phyloP scores from a whole-genome alignment of 2,329 filamentous ascomycete species.

The Mollisia scopiformis region DNA sequence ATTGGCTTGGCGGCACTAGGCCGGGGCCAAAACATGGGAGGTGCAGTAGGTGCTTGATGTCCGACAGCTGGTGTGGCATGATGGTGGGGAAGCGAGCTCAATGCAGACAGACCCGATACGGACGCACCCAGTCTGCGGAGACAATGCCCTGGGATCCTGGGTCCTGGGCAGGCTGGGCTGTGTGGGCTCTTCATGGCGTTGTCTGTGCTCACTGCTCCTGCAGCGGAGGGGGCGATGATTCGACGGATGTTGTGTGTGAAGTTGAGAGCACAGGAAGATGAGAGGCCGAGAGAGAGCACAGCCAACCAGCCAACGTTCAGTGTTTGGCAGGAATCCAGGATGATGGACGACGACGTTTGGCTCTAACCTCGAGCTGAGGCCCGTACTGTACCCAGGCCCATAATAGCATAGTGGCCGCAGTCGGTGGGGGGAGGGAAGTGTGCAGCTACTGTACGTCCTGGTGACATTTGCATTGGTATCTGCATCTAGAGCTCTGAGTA shows the following conservation, averaged over 20 bases:
- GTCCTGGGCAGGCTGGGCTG: too few relatives aligned
- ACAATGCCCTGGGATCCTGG: constrained; percentile 23
- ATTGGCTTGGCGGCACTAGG: constrained; percentile 12
- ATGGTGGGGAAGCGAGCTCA: constrained; percentile 27
- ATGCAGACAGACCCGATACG: constrained; percentile 21
- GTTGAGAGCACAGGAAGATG: not conserved
- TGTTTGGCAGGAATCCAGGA: not conserved
- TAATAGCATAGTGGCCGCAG: too few relatives aligned
- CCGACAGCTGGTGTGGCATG: constrained; percentile 34
- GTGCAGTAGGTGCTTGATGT: constrained; percentile 24
- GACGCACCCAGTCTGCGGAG: constrained; percentile 13
- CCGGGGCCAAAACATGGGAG: constrained; percentile 30
- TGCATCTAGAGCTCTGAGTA: too few relatives aligned
- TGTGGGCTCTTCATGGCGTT: constrained; percentile 26
- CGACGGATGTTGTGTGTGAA: not conserved
- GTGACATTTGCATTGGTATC: not conserved
- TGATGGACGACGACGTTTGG: too few relatives aligned
- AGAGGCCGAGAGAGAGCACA: not conserved
- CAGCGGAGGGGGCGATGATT: not conserved
- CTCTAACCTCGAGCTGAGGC: too few relatives aligned
- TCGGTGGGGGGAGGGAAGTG: too few relatives aligned
- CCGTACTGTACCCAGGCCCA: too few relatives aligned
- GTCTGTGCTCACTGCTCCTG: constrained; percentile 21
- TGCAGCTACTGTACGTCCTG: too few relatives aligned
- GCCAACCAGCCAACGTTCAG: not conserved